These are phyloP conservation scores for Farysia itapuensis DNA, from an alignment of 1,284 basidiomycete genomes.

Conservation along the genomic window DNA sequence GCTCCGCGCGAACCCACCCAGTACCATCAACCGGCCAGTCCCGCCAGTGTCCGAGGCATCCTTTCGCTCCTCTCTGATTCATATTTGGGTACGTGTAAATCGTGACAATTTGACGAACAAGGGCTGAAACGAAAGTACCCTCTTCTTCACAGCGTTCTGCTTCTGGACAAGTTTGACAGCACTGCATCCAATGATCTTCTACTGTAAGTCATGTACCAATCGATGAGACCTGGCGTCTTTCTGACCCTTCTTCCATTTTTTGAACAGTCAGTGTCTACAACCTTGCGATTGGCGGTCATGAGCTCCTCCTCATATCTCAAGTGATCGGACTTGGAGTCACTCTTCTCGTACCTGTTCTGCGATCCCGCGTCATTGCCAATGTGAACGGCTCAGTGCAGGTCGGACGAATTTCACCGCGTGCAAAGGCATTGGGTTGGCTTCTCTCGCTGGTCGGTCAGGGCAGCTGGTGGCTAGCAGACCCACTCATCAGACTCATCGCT, in stretches of 20 bases:
- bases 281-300: slow-evolving; percentile 50
- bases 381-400: slow-evolving; percentile 13
- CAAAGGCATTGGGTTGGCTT: slow-evolving; percentile 23
- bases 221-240: background rate
- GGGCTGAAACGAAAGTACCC: background rate
- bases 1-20: too few relatives aligned
- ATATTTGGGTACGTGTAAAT: slow-evolving; percentile 34
- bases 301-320: slow-evolving; percentile 47
- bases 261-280: slow-evolving; percentile 51
- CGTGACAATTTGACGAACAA: background rate
- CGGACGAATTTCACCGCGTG: slow-evolving; percentile 14
- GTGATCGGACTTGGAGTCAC: slow-evolving; percentile 33
- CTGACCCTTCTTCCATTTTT: background rate
- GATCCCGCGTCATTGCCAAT: background rate
- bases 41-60: slow-evolving; percentile 22
- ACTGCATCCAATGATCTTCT: slow-evolving; percentile 81
- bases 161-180: slow-evolving; percentile 87
- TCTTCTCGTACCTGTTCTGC: slow-evolving; percentile 20
- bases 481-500: slow-evolving; percentile 29
- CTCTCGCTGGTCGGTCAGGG: slow-evolving; percentile 31
- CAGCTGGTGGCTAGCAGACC: slow-evolving; percentile 29
- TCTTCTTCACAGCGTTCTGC: slow-evolving; percentile 68
- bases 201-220: slow-evolving; percentile 64
- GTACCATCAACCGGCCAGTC: slow-evolving; percentile 1
- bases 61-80: slow-evolving; percentile 29